Conservation (phyloP, 306 rosid genomes). For the Glycine soja region DNA sequence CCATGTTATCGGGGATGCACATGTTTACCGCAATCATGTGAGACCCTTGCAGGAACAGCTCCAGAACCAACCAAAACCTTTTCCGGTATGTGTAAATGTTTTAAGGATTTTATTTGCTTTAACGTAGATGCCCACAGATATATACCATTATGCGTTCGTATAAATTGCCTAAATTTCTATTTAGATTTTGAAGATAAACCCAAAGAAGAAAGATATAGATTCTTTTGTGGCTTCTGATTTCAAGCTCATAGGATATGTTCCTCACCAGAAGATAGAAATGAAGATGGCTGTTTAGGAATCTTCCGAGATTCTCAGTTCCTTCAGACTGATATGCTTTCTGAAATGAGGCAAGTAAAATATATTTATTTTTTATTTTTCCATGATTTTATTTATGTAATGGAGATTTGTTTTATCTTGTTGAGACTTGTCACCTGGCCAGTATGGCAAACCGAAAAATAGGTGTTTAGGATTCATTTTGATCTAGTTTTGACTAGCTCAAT, state of each 20-base stretch:
- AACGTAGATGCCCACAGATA: neutral
- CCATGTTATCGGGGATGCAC: constrained; percentile 95
- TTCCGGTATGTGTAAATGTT: constrained; percentile 76
- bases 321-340: constrained; percentile 51
- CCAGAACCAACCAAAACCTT: constrained; percentile 90
- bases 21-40: constrained; percentile 95
- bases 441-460: neutral
- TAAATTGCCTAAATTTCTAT: constrained; percentile 30
- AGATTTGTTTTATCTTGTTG: constrained; percentile 6
- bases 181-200: constrained; percentile 90
- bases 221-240: constrained; percentile 87
- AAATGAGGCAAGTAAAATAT: constrained; percentile 59
- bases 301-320: constrained; percentile 42
- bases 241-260: constrained; percentile 83
- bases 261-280: constrained; percentile 96
- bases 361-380: neutral
- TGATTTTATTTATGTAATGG: neutral
- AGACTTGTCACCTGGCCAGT: neutral
- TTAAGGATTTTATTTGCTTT: constrained; percentile 25
- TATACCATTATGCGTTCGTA: neutral
- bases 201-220: constrained; percentile 84
- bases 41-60: constrained; percentile 95
- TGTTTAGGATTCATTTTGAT: neutral
- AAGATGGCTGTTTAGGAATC: constrained; percentile 91
- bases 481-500: neutral